These are phyloP conservation scores for Trichomonascaceae sp. DNA, from an alignment of 1,139 yeast species.

Conservation along the genomic window DNA sequence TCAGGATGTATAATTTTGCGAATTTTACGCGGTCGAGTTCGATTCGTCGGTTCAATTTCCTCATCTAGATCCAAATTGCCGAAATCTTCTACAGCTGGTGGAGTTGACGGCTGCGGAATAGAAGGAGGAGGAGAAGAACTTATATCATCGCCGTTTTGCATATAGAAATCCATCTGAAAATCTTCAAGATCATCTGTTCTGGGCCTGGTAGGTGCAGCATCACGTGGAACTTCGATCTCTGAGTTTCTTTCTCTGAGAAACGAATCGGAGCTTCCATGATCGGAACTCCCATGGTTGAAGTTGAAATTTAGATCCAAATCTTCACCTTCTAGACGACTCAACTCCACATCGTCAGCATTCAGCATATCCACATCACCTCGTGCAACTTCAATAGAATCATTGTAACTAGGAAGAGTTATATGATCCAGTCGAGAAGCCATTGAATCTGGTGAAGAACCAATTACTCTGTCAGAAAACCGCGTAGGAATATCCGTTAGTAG, in stretches of 20 bases:
- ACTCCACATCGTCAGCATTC: conserved; percentile 18
- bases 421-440: background rate
- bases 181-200: conserved; percentile 3
- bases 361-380: conserved; percentile 33
- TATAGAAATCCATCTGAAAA: conserved; percentile 3
- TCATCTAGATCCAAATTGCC: background rate
- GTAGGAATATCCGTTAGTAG: background rate
- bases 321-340: conserved; percentile 22
- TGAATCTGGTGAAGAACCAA: background rate
- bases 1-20: conserved; percentile 7
- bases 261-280: conserved; percentile 1
- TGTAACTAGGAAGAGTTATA: conserved; percentile 23
- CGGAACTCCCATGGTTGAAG: conserved; percentile 18
- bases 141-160: background rate
- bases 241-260: background rate
- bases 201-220: conserved; percentile 6
- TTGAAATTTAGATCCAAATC: conserved; percentile 40
- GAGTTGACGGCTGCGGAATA: conserved; percentile 3
- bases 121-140: background rate
- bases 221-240: conserved; percentile 9
- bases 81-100: background rate
- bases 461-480: background rate
- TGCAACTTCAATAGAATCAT: conserved; percentile 44
- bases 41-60: background rate
- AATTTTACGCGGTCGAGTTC: background rate